Conservation (phyloP, 345 rosid species). For the Eucalyptus curtisii region DNA sequence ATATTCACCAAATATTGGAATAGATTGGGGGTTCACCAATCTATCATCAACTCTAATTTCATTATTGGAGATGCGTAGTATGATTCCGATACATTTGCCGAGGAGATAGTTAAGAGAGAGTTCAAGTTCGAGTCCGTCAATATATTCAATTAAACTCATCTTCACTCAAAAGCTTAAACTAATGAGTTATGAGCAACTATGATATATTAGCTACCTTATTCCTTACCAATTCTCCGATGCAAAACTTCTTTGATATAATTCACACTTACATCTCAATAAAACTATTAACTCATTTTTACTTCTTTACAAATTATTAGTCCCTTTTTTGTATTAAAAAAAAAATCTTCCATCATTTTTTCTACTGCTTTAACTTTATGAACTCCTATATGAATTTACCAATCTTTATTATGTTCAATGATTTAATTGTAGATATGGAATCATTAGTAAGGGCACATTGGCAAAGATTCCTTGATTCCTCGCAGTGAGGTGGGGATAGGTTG, state of each 20-base stretch:
- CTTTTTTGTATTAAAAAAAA: too few species aligned
- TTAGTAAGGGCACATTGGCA: background rate
- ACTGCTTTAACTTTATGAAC: background rate
- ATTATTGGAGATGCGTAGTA: background rate
- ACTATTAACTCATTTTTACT: background rate
- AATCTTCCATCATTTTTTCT: background rate
- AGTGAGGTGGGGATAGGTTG: background rate
- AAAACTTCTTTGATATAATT: background rate
- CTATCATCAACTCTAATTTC: background rate
- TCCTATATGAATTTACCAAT: background rate
- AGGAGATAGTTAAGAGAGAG: background rate
- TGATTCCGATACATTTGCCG: too few species aligned
- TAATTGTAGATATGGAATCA: background rate
- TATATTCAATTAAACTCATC: rapidly evolving
- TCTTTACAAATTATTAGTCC: background rate
- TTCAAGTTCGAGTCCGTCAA: rapidly evolving
- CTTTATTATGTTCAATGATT: background rate
- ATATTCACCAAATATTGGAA: background rate
- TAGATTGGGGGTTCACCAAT: background rate
- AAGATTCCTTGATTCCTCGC: background rate
- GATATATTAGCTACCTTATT: background rate
- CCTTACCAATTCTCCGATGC: rapidly evolving
- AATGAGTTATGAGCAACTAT: rapidly evolving
- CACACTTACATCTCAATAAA: background rate
- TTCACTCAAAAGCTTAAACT: background rate